Conservation (phyloP, 176 grass and related monocot genomes). For the Eragrostis curvula region DNA sequence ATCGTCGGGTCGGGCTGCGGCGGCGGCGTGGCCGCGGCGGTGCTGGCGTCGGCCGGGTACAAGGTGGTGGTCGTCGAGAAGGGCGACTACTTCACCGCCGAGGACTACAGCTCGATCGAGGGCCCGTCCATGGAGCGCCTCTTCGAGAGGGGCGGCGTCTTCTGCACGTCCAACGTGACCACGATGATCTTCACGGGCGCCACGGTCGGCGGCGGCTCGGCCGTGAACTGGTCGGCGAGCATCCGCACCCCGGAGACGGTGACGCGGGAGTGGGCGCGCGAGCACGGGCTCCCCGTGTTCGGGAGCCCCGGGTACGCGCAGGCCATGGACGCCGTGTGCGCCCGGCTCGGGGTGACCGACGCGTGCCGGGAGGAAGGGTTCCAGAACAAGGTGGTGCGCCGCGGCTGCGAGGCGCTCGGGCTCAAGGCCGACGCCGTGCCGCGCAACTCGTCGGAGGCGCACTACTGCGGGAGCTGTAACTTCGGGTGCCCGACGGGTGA, state of each 20-base stretch:
- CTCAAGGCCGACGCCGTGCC: constrained; percentile 58
- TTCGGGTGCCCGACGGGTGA: constrained; percentile 74
- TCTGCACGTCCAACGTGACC: constrained; percentile 59
- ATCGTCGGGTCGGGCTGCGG: constrained; percentile 91
- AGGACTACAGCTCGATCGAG: constrained; percentile 82
- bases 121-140: constrained; percentile 69
- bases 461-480: constrained; percentile 77
- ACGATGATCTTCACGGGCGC: constrained; percentile 66
- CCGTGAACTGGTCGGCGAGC: constrained; percentile 95
- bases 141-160: constrained; percentile 66
- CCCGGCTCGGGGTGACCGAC: constrained; percentile 62
- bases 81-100: constrained; percentile 70
- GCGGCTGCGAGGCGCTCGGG: constrained; percentile 74
- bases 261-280: constrained; percentile 65
- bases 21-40: constrained; percentile 75
- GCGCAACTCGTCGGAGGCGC: constrained; percentile 72
- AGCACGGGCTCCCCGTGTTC: constrained; percentile 64
- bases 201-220: constrained; percentile 89
- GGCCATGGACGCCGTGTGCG: constrained; percentile 79
- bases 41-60: constrained; percentile 72
- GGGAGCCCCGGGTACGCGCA: constrained; percentile 38
- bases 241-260: constrained; percentile 73
- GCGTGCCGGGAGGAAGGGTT: constrained; percentile 70
- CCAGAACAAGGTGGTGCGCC: constrained; percentile 78
- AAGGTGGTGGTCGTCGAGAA: constrained; percentile 94